Base-by-base conservation (phyloP, 2,329 filamentous ascomycete species). In the Akanthomyces lecanii region DNA sequence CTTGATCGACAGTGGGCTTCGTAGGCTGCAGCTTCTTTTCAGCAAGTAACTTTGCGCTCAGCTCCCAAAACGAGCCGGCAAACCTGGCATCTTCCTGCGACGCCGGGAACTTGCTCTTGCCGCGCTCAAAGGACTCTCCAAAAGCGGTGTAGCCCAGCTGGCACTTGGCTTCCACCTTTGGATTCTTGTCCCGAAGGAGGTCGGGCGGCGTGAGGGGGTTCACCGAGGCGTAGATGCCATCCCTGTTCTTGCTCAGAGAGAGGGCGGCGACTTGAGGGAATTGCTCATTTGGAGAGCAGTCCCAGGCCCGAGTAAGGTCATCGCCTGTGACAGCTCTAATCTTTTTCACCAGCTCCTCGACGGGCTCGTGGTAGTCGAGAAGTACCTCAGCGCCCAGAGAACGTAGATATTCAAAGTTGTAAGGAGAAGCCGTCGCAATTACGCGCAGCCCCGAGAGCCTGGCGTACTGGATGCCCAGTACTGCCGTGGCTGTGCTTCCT, bases 401-500 rank as follows among this genome's bases (percentile, higher is more conserved):
- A 61, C 69, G 70, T 25, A 78, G 66, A 30, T 74, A 72, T 23
- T 72, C 75, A 63, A 74, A 74, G 67, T 78, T 75, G 62, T 63
- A 66, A 18, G 75, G 73, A 25, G 78, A 79, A 8, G 73, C 68
- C 0, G 78, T 79, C 0, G 78, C 68, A 16, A 78, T 69, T 11
- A 80, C 76, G 65, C 71, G 40, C 74, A 73, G 5, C 76, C 78
- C 7, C 76, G 76, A n/a, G 23, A 74, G 68, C 65, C 76, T 77
- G 61, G 77, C 77, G 65, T 69, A 77, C 67, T 80, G 78, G 65
- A 81, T 78, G 5, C 72, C 79, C 61, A 83, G 80, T 51, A 84
- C 81, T 70, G 80, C 81, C 0, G 84, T 84, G 2, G 82, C 83
- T 11, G 81, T 86, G 71, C 81, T 81, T 18, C 77, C 78, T 48